Base-by-base conservation (phyloP, 192 early-diverging fungal genomes). In the Radiomyces spectabilis region DNA sequence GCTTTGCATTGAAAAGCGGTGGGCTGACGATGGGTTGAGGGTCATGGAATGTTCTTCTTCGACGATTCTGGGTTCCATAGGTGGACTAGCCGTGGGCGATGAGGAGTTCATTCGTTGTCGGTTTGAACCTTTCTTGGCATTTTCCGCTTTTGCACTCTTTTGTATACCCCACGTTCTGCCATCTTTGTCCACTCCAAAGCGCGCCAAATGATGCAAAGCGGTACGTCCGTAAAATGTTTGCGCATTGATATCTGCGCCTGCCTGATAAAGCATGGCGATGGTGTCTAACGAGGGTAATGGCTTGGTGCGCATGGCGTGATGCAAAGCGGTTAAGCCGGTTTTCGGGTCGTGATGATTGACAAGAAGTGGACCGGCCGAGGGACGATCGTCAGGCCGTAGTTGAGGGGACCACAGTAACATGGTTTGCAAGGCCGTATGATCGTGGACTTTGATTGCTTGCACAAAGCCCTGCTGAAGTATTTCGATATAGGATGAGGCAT, bases 251-350 rank as follows among this genome's bases (percentile, higher is more conserved):
- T 78, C 76, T 13, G 72, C 72, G 15, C 76, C 76, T 3, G 76
- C 72, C 38, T 74, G 72, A 51, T 72, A 78, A 0, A 78, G 40
- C 62, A 78, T 72, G 27, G 67, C 62, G 18, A 78, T 59, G 0
- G 72, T 78, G 15, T 78, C 76, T 31, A 78, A 55, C 5, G 72
- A 74, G 2, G 76, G 76, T 2, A 83, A 41, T 1, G 83, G 83
- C 16, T 77, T 63, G 8, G 71, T 62, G 4, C 80, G 61, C 45
- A 78, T 66, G 0, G 83, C 81, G 53, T 81, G 77, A 39, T 85
- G 83, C 0, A 85, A 38, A 9, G 74, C 74, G 15, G 77, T 83
- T n/a, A 85, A 26, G 0, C 83, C 83, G 9, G 66, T 84, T 29
- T 73, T 72, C 18, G 66, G 52, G 38, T 85, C 83, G 35, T 73